phyloP scores from a whole-genome alignment of 345 rosid species.

The Erysimum cheiranthoides region DNA sequence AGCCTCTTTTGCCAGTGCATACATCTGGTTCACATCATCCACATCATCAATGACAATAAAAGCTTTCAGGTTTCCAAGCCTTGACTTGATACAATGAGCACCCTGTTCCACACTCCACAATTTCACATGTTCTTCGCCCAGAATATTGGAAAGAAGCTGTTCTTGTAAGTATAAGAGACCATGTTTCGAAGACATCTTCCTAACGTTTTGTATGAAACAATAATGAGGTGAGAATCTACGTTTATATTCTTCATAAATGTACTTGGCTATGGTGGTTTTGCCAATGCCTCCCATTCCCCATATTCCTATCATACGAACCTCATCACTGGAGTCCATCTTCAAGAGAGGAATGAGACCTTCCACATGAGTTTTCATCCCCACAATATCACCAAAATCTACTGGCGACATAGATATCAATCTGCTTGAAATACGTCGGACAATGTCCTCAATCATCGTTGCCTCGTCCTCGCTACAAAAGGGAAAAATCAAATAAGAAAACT shows the following conservation, averaged over 20 bases:
- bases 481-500: background rate
- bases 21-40: slow-evolving; percentile 45
- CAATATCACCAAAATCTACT: background rate
- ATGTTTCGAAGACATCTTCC: background rate
- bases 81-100: background rate
- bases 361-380: slow-evolving; percentile 23
- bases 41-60: slow-evolving; percentile 25
- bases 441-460: background rate
- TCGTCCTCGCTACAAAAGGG: background rate
- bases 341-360: slow-evolving; percentile 21
- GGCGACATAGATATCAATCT: background rate
- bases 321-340: background rate
- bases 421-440: background rate
- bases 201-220: slow-evolving; percentile 36
- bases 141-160: background rate
- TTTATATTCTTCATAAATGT: slow-evolving; percentile 35
- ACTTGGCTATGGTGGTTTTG: slow-evolving; percentile 46
- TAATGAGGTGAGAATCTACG: slow-evolving; percentile 18
- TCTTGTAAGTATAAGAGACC: background rate
- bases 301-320: slow-evolving; percentile 21
- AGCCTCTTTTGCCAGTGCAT: slow-evolving; percentile 49
- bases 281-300: slow-evolving; percentile 48
- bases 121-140: background rate
- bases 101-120: background rate
- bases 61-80: background rate